Evolutionary conservation across 805 yeast species (phyloP).

Genomic region (Candida parachauliodes): DNA sequence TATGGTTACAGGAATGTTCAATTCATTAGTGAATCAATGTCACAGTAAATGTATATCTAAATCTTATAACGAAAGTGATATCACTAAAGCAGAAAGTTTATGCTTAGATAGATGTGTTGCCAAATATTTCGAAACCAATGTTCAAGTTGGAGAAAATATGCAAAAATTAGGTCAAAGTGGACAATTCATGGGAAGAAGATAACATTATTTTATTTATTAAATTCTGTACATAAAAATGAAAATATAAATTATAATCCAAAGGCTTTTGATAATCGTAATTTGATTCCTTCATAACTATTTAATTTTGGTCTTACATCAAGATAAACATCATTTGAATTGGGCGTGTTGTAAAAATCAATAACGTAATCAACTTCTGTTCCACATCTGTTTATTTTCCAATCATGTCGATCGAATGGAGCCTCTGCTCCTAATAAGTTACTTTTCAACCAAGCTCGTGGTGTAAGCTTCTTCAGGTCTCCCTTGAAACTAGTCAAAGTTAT

Average conservation of each 20-base stretch:
- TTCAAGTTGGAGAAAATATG: conserved; percentile 82
- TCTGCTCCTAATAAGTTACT: conserved; percentile 64
- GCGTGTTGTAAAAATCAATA: conserved; percentile 77
- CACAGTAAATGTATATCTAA: conserved; percentile 77
- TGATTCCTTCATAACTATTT: conserved; percentile 75
- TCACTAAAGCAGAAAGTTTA: conserved; percentile 74
- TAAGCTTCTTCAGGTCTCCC: conserved; percentile 80
- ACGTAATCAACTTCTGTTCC: conserved; percentile 84
- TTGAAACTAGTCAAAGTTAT: conserved; percentile 79
- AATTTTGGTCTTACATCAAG: conserved; percentile 92
- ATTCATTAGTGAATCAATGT: conserved; percentile 84
- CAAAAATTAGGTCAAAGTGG: conserved; percentile 46
- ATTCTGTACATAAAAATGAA: conserved; percentile 4
- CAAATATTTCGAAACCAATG: conserved; percentile 91
- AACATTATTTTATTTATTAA: conserved; percentile 3
- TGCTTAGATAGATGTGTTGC: conserved; percentile 96
- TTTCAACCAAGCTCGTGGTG: conserved; percentile 79
- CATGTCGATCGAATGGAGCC: conserved; percentile 93
- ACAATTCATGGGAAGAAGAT: conserved; percentile 44
- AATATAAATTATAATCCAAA: conserved; percentile 20
- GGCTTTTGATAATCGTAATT: conserved; percentile 62
- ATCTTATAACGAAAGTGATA: conserved; percentile 65
- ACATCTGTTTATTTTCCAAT: conserved; percentile 86
- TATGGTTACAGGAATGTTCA: conserved; percentile 97
- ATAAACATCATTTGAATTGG: conserved; percentile 50